These are phyloP conservation scores for Solanum rostratum DNA, from an alignment of 257 asterid species.

Conservation along the genomic window DNA sequence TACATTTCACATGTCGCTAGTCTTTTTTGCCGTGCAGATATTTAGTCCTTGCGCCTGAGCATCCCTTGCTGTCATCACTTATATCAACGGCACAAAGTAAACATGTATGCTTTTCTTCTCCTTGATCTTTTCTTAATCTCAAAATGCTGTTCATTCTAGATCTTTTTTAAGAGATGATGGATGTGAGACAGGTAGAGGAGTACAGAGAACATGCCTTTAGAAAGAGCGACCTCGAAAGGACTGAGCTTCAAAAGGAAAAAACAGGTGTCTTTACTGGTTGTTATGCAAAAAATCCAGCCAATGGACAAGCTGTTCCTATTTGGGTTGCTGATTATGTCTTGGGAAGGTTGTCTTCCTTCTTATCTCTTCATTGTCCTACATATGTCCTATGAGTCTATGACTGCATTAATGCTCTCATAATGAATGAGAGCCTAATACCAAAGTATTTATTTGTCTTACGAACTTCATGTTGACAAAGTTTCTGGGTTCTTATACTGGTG, in stretches of 20 bases:
- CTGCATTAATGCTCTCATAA: neutral
- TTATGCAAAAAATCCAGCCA: constrained; percentile 89
- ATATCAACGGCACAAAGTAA: constrained; percentile 52
- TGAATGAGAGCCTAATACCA: neutral
- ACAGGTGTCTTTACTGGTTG: constrained; percentile 87
- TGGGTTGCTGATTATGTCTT: constrained; percentile 98
- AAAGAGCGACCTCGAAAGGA: constrained; percentile 97
- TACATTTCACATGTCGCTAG: neutral
- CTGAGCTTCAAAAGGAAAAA: constrained; percentile 95
- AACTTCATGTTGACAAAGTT: neutral
- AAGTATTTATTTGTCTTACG: neutral
- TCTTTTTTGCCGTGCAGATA: constrained; percentile 40
- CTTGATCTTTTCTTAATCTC: neutral
- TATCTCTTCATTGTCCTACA: neutral
- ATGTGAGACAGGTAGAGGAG: constrained; percentile 62
- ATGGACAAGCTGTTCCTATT: constrained; percentile 70
- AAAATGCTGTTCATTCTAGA: neutral
- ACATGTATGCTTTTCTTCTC: constrained; percentile 35
- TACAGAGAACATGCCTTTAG: constrained; percentile 77
- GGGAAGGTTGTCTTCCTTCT: constrained; percentile 51
- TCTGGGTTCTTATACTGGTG: constrained; percentile 1
- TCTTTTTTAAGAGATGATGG: constrained; percentile 3
- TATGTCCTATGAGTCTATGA: neutral
- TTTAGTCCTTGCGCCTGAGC: constrained; percentile 93
- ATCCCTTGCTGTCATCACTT: constrained; percentile 51